Evolutionary conservation across 768 basidiomycete genomes (phyloP).

Genomic region (Tylopilus sp.): DNA sequence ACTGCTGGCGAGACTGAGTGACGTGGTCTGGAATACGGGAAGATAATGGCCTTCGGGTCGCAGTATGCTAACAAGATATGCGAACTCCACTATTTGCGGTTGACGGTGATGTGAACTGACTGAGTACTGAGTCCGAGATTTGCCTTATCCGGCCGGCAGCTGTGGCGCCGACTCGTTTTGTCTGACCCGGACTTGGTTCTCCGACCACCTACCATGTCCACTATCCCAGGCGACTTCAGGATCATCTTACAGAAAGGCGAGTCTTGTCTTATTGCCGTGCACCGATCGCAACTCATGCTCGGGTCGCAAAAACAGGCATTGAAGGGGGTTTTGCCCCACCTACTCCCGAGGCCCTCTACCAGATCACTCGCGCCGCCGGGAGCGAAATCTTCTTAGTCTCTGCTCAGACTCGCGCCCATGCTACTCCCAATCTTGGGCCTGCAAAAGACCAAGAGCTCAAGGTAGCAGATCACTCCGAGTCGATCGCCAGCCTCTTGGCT

Average conservation of each 20-base stretch:
- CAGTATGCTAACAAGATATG: too few relatives aligned
- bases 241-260: slow-evolving; percentile 53
- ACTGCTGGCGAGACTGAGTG: too few relatives aligned
- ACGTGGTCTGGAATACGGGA: too few relatives aligned
- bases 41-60: too few relatives aligned
- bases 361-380: slow-evolving; percentile 40
- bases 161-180: too few relatives aligned
- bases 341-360: slow-evolving; percentile 52
- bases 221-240: slow-evolving; percentile 10
- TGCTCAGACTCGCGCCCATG: slow-evolving; percentile 45
- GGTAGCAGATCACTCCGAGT: slow-evolving; percentile 6
- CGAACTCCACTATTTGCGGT: too few relatives aligned
- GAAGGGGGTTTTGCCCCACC: slow-evolving; percentile 73
- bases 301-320: slow-evolving; percentile 43
- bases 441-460: slow-evolving; percentile 49
- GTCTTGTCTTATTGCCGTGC: background rate
- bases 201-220: slow-evolving; percentile 14
- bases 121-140: background rate
- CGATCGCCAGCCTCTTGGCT: slow-evolving; percentile 39
- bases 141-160: too few relatives aligned
- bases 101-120: too few relatives aligned
- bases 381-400: slow-evolving; percentile 42
- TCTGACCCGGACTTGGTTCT: background rate
- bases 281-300: background rate
- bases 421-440: slow-evolving; percentile 42